phyloP scores from a whole-genome alignment of 176 grass and related monocot species.

The bread wheat (Triticum aestivum) region IWGSC_CS_RefSeq_v2.1 NC_057802.1:98699030-98699529 shows the following conservation, averaged over 20 bases:
- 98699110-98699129: background rate
- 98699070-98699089: background rate
- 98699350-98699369: background rate
- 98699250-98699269: background rate
- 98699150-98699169: background rate
- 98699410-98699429: too few species aligned
- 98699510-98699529: too few species aligned
- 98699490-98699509: too few species aligned
- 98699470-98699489: too few species aligned
- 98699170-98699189: background rate
- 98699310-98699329: background rate
- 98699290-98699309: background rate
- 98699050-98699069: background rate
- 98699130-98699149: background rate
- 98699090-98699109: background rate
- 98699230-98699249: background rate
- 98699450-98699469: too few species aligned
- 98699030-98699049: background rate
- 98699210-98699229: background rate
- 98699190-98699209: background rate
- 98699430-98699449: too few species aligned
- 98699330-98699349: too few species aligned
- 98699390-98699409: background rate
- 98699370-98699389: background rate
- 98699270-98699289: background rate